Evolutionary conservation across 2,329 filamentous ascomycete genomes (phyloP).

Genomic region (Teratosphaeria destructans): DNA sequence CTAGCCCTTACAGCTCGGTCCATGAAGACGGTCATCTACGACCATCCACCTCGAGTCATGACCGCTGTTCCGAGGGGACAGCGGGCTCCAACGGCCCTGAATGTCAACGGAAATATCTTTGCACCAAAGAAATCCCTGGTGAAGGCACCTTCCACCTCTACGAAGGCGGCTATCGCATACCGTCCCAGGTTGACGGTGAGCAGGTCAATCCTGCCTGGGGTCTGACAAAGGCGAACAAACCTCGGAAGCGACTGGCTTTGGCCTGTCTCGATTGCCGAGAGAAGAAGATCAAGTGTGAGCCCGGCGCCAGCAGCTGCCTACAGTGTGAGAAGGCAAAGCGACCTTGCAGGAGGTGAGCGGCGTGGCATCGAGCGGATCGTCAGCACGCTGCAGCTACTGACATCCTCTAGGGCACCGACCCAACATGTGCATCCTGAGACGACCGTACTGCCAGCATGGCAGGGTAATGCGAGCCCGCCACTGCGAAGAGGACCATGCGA

Average conservation of each 20-base stretch:
- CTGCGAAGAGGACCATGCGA: slow-evolving; percentile 11
- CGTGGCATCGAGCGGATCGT: neutral
- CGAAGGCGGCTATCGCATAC: slow-evolving; percentile 23
- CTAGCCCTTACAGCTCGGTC: slow-evolving; percentile 16
- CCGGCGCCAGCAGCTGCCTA: slow-evolving; percentile 73
- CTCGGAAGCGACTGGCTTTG: slow-evolving; percentile 79
- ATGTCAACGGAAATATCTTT: slow-evolving; percentile 22
- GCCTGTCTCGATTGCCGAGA: slow-evolving; percentile 89
- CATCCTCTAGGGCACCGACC: slow-evolving; percentile 13
- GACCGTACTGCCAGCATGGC: slow-evolving; percentile 13
- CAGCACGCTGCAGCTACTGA: slow-evolving; percentile 8
- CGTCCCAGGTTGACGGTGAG: slow-evolving; percentile 61
- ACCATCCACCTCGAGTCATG: slow-evolving; percentile 7
- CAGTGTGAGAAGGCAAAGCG: slow-evolving; percentile 89
- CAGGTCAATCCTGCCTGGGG: slow-evolving; percentile 86
- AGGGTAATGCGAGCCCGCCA: slow-evolving; percentile 14
- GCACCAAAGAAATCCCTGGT: slow-evolving; percentile 19
- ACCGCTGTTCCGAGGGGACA: slow-evolving; percentile 9
- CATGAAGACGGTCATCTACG: slow-evolving; percentile 15
- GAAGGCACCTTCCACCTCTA: slow-evolving; percentile 24
- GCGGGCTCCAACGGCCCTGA: slow-evolving; percentile 8
- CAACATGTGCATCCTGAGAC: slow-evolving; percentile 15
- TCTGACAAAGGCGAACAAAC: slow-evolving; percentile 87
- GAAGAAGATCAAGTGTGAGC: slow-evolving; percentile 97
- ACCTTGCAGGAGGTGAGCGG: slow-evolving; percentile 63